Percentiles rank a stretch among this genome's conserved stretches.
These are phyloP conservation scores for Lyophyllum semitale DNA, from an alignment of 768 basidiomycete genomes.

Conservation along the genomic window DNA sequence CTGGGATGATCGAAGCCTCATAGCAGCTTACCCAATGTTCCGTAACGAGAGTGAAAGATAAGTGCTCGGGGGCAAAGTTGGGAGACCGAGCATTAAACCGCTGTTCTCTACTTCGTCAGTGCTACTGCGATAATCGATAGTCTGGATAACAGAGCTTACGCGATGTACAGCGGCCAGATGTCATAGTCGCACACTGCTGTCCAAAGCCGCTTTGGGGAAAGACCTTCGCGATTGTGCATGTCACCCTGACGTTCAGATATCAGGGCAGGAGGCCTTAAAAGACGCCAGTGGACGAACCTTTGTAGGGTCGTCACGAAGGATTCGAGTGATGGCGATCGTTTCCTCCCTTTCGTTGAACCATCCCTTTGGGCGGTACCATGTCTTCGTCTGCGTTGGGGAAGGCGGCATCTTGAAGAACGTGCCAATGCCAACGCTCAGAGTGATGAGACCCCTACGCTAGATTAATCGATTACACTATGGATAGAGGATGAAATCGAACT, in stretches of 20 bases:
- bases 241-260: constrained; percentile 52
- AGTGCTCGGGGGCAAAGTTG: constrained; percentile 44
- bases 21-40: constrained; percentile 43
- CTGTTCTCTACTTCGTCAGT: constrained; percentile 23
- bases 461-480: background rate
- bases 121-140: constrained; percentile 18
- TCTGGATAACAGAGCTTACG: constrained; percentile 28
- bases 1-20: background rate
- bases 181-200: constrained; percentile 60
- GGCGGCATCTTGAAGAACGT: constrained; percentile 64
- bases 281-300: constrained; percentile 34
- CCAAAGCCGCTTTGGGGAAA: constrained; percentile 52
- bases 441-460: constrained; percentile 42
- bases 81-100: constrained; percentile 55
- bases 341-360: constrained; percentile 70
- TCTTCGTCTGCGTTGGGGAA: constrained; percentile 59
- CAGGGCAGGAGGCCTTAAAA: no score
- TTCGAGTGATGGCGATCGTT: constrained; percentile 56
- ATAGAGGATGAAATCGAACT: constrained; percentile 25
- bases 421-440: constrained; percentile 51
- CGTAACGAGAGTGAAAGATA: constrained; percentile 64
- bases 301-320: constrained; percentile 65
- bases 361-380: constrained; percentile 58
- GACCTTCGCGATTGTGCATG: constrained; percentile 71
- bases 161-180: constrained; percentile 66